Base-by-base conservation (phyloP, 2,329 filamentous ascomycete genomes). In the Aspergillus candidus region DNA sequence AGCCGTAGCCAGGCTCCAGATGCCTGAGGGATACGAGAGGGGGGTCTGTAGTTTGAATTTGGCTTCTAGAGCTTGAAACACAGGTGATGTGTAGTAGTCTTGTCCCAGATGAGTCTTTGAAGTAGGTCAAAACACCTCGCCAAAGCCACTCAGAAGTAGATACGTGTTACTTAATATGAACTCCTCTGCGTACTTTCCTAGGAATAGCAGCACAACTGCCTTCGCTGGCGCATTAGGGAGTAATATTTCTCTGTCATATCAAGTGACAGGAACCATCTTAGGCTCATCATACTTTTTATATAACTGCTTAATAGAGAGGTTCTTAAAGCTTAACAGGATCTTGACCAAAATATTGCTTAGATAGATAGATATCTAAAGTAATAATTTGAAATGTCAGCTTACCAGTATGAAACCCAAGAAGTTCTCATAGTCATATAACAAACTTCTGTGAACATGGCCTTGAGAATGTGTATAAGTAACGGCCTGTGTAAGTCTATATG, bases 131-230 rank as follows among this genome's bases (percentile, higher is more conserved):
- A 52, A 53, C 13, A 49, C 44, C 22, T 51, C 49, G 2, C 50
- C 50, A 38, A 61, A 68, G 49, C 69, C 65, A 46, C 49, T 53
- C 1, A 69, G 60, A 39, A 67, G 43, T 0, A 61, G 32, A 4
- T 48, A 47, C 1, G 57, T 49, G 11, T 69, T 66, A 1, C 49
- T 47, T 15, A 64, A 22, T 7, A 49, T 47, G 35, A 65, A 57
- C 1, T 61, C 43, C 34, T 62, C 47, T 6, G 58, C 57, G 4
- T 51, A 32, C 47, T 63, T 62, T 2, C 58, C 62, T 15, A 67
- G 52, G 32, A 36, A 57, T 4, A 62, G 42, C 5, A 57, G 56
- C 1, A 55, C 12, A 4, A 58, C 55, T 41, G 56, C 63, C 14
- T 55, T 53, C 4, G 47, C 4, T 30, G 65, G 63, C 35, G 52